A percentile compares a stretch with the other conserved stretches of the same genome.
Conservation (phyloP, 768 basidiomycete genomes). For the Tylopilus sp. region DNA sequence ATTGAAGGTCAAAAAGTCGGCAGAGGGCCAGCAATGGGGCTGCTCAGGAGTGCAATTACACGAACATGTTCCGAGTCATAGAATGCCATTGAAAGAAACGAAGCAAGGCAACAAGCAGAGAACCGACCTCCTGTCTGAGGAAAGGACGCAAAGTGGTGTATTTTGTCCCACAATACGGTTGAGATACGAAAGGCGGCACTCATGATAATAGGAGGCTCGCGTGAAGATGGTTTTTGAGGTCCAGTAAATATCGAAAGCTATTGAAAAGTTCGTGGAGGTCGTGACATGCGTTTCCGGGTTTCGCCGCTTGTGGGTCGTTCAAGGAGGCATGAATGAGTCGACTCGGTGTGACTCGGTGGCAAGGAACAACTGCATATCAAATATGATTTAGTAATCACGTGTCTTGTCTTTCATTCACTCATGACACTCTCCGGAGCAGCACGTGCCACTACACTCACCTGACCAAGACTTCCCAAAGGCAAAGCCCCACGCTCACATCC, state of each 20-base stretch:
- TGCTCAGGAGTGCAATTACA: too few relatives aligned
- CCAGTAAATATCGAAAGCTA: neutral
- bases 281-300: constrained; percentile 6
- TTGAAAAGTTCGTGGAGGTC: neutral
- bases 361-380: neutral
- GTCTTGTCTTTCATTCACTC: too few relatives aligned
- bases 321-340: neutral
- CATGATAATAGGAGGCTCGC: constrained; percentile 25
- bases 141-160: constrained; percentile 88
- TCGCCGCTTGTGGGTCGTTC: neutral
- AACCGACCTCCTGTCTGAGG: constrained; percentile 85
- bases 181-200: constrained; percentile 63
- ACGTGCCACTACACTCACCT: too few relatives aligned
- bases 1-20: too few relatives aligned
- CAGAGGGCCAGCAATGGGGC: too few relatives aligned
- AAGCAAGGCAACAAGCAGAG: neutral
- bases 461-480: constrained; percentile 59
- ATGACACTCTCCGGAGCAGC: too few relatives aligned
- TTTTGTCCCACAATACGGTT: constrained; percentile 80
- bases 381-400: constrained; percentile 10
- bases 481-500: constrained; percentile 83
- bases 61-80: too few relatives aligned
- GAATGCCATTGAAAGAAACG: too few relatives aligned
- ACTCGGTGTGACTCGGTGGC: too few relatives aligned
- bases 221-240: neutral